Percentiles rank a stretch among this genome's conserved stretches.
Conservation (phyloP, 2,329 filamentous ascomycete genomes). For the Sporothrix humicola region DNA sequence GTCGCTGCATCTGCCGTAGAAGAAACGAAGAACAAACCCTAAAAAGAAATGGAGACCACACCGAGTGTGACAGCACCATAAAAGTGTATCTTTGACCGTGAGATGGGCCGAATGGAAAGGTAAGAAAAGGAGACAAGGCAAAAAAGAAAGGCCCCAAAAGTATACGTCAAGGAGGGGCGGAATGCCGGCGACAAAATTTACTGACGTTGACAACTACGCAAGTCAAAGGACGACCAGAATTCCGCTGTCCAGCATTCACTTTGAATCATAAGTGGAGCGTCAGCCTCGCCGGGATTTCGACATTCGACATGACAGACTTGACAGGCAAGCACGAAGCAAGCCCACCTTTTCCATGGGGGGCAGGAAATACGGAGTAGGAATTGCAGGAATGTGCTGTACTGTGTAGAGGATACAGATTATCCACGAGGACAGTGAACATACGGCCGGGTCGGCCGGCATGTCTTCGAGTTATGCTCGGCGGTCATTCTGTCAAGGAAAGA, state of each 20-base stretch:
- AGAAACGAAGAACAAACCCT: too few species aligned
- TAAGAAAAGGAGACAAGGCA: not conserved
- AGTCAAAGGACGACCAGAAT: not conserved
- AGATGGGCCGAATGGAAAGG: constrained; percentile 14
- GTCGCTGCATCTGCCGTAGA: too few species aligned
- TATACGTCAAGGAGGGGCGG: not conserved
- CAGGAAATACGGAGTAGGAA: not conserved
- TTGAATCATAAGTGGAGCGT: not conserved
- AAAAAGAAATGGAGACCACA: not conserved
- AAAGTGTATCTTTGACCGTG: not conserved
- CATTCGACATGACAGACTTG: too few species aligned
- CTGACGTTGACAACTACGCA: not conserved
- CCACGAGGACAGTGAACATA: too few species aligned
- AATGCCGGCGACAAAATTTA: not conserved
- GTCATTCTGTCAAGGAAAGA: not conserved
- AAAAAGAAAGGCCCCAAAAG: not conserved
- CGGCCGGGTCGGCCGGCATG: constrained; percentile 1
- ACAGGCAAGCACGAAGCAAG: too few species aligned
- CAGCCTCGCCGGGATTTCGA: constrained; percentile 3
- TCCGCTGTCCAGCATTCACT: not conserved
- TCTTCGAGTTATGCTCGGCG: not conserved
- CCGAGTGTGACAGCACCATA: constrained; percentile 3
- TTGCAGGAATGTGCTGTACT: not conserved
- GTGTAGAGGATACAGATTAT: not conserved
- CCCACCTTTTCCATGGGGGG: too few species aligned